Conservation (phyloP, 2,329 filamentous ascomycete species). For the Diaporthe citriasiana region DNA sequence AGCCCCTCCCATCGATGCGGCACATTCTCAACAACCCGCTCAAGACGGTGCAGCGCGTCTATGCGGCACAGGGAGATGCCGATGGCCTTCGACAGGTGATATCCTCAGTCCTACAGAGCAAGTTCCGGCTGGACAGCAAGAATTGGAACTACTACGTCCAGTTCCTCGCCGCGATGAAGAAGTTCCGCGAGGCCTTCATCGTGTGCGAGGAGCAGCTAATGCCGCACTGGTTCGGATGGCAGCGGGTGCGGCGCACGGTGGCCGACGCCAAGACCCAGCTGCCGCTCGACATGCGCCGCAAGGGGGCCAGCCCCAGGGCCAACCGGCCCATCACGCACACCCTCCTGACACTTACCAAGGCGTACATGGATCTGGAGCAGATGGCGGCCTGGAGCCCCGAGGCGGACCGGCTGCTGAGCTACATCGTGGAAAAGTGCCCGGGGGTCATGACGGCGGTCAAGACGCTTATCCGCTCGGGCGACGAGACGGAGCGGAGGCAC, state of each 20-base stretch:
- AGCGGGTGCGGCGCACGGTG: conserved; percentile 47
- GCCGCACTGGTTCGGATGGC: conserved; percentile 83
- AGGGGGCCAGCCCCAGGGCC: conserved; percentile 54
- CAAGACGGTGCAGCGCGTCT: conserved; percentile 63
- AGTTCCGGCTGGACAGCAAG: conserved; percentile 80
- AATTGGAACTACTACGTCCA: conserved; percentile 88
- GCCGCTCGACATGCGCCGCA: conserved; percentile 56
- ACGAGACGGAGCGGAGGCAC: conserved; percentile 46
- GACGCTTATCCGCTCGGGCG: conserved; percentile 44
- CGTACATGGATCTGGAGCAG: conserved; percentile 65
- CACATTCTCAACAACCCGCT: conserved; percentile 67
- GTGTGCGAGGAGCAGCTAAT: conserved; percentile 85
- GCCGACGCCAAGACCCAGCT: conserved; percentile 48
- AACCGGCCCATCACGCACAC: conserved; percentile 60
- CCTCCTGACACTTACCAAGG: conserved; percentile 62
- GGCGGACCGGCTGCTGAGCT: conserved; percentile 56
- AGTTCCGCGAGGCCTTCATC: conserved; percentile 76
- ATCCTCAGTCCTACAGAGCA: conserved; percentile 69
- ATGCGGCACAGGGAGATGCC: conserved; percentile 57
- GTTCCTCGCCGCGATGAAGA: conserved; percentile 71
- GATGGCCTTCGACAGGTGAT: conserved; percentile 66
- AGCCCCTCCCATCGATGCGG: conserved; percentile 63
- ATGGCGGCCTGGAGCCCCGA: conserved; percentile 63
- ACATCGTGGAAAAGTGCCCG: conserved; percentile 58
- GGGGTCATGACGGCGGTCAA: conserved; percentile 58